Evolutionary conservation across 169 alveolate species (phyloP), one percentile per base, ranked within the genome.

Genomic region (Cryptosporidium ryanae): DNA sequence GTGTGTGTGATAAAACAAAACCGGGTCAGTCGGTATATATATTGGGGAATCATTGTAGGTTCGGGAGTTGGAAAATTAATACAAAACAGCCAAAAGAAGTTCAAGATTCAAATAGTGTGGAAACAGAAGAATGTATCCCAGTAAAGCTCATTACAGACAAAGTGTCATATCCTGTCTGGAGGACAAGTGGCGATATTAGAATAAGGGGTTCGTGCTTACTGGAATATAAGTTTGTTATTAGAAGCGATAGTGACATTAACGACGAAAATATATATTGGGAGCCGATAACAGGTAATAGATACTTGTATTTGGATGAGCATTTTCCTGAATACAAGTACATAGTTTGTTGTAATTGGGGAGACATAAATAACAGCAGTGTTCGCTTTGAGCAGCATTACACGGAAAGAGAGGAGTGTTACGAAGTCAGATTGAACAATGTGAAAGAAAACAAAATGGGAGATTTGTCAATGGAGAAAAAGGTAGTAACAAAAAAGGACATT

Each of bases 1-100:
- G 94, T 64, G 64, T 61, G 66, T 91, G 94, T 68, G 67, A 38
- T 65, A 49, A 32, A 54, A 91, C 94, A 18, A 17, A 49, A 13
- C 92, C 91, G 1, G 94, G 94, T 29, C 91, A 91, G 49, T 48
- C 89, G n/a, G 23, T 91, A 68, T 59, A 65, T 57, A 55, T 91
- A 7, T 83, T 91, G 46, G 94, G 92, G 8, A 65, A 49, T 31
- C 90, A 89, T 55, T 76, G 70, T 31, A 70, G 82, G 48, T 50
- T 91, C 17, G 94, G 94, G 27, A n/a, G 10, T 15, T 91, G 94
- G 94, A 18, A 44, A 7, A 66, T 91, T 1, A 61, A 49, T 18
- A 57, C 32, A 10, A 90, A 76, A 52, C 13, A 59, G 12, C 55
- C 50, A 25, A 64, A 49, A 46, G 76, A 46, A 21, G 31, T 23